Conservation (phyloP, 768 basidiomycete species). For the Kockovaella imperatae region DNA sequence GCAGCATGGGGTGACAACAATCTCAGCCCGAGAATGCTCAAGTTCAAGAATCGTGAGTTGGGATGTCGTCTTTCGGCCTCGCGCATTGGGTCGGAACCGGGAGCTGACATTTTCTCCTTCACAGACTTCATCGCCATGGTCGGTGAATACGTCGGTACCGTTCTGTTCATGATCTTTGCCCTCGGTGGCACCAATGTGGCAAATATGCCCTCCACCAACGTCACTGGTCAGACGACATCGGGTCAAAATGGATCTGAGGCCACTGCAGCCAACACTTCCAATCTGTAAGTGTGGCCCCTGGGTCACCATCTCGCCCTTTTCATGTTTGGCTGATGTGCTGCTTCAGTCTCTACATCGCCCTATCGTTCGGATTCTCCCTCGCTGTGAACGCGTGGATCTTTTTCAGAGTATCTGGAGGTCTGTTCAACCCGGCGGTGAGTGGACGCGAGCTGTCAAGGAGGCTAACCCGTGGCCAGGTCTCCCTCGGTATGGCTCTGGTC, state of each 20-base stretch:
- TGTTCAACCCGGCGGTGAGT: slow-evolving; percentile 46
- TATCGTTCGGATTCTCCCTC: slow-evolving; percentile 43
- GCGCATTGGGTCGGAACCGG: background rate
- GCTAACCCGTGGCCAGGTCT: slow-evolving; percentile 5
- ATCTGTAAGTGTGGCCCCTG: slow-evolving; percentile 4
- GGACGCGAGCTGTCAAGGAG: background rate
- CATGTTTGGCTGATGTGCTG: no score
- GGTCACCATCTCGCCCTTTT: background rate
- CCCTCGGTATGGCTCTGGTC: slow-evolving; percentile 43
- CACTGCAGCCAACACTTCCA: slow-evolving; percentile 41
- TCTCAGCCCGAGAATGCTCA: slow-evolving; percentile 29
- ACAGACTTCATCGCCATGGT: slow-evolving; percentile 43
- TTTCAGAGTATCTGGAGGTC: slow-evolving; percentile 44
- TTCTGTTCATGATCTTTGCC: slow-evolving; percentile 43
- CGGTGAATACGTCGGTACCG: slow-evolving; percentile 43
- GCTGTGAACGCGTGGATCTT: slow-evolving; percentile 45
- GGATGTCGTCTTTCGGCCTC: background rate
- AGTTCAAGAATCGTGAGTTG: slow-evolving; percentile 40
- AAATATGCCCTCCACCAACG: slow-evolving; percentile 36
- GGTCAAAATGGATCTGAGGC: slow-evolving; percentile 34
- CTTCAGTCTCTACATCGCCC: slow-evolving; percentile 36
- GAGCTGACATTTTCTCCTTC: background rate
- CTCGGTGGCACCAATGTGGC: slow-evolving; percentile 43
- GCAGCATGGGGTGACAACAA: no score
- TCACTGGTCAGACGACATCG: slow-evolving; percentile 31